Conservation (phyloP, 2,329 filamentous ascomycete species). For the Pseudodiploospora longispora region DNA sequence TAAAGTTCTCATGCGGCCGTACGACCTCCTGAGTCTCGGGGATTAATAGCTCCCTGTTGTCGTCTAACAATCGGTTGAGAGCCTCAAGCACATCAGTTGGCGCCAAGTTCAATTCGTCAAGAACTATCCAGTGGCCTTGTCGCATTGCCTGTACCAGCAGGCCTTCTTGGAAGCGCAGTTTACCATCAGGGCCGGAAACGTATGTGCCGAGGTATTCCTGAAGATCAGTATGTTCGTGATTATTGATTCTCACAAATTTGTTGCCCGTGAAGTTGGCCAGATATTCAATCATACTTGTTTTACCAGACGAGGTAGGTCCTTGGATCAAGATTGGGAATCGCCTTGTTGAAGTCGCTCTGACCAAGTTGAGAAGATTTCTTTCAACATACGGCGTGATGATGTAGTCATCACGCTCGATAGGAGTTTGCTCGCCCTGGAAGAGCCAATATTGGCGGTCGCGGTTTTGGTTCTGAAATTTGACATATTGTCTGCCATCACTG, state of each 20-base stretch:
- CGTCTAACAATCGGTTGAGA: slow-evolving; percentile 87
- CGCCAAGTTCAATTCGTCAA: slow-evolving; percentile 94
- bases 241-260: slow-evolving; percentile 97
- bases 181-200: slow-evolving; percentile 75
- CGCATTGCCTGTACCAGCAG: slow-evolving; percentile 86
- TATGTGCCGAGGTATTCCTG: slow-evolving; percentile 98
- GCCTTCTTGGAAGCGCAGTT: slow-evolving; percentile 85
- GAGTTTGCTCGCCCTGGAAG: slow-evolving; percentile 58
- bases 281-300: slow-evolving; percentile 99
- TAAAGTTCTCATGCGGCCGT: slow-evolving; percentile 87
- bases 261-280: slow-evolving; percentile 95
- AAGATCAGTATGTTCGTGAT: slow-evolving; percentile 96
- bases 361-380: slow-evolving; percentile 87
- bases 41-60: slow-evolving; percentile 91
- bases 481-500: slow-evolving; percentile 66
- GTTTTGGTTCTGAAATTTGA: slow-evolving; percentile 63
- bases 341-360: slow-evolving; percentile 84
- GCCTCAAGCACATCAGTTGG: slow-evolving; percentile 96
- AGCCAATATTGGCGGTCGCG: slow-evolving; percentile 79
- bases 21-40: slow-evolving; percentile 95
- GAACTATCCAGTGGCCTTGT: slow-evolving; percentile 93
- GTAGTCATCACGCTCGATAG: slow-evolving; percentile 73
- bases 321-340: slow-evolving; percentile 92
- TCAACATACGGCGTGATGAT: slow-evolving; percentile 95
- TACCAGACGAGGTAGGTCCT: slow-evolving; percentile 92